phyloP scores from a whole-genome alignment of 495 filamentous ascomycete species.

The Pyrenula aspistea region DNA sequence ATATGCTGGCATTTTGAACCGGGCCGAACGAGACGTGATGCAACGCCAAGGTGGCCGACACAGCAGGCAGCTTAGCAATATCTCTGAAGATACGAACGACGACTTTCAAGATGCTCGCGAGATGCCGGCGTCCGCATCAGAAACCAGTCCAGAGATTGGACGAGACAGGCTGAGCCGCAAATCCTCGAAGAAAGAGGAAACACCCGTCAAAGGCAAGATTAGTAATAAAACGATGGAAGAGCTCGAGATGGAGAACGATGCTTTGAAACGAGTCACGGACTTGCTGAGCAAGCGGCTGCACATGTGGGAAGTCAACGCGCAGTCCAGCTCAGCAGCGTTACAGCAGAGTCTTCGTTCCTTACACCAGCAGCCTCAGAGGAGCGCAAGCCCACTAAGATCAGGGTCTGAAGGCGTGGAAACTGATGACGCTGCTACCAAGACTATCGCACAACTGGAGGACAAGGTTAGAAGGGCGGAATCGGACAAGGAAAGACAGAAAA shows the following conservation, averaged over 20 bases:
- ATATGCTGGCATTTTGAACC: constrained; percentile 75
- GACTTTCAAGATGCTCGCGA: constrained; percentile 86
- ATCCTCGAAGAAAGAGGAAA: background rate
- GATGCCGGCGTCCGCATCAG: constrained; percentile 22
- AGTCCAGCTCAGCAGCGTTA: constrained; percentile 67
- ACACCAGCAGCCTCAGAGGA: constrained; percentile 24
- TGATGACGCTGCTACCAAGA: constrained; percentile 20
- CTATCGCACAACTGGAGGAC: constrained; percentile 37
- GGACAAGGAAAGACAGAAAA: constrained; percentile 44
- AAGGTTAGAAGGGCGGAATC: constrained; percentile 30
- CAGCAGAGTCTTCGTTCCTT: constrained; percentile 67
- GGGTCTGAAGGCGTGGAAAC: constrained; percentile 16
- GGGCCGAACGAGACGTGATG: constrained; percentile 51
- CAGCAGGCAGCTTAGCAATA: constrained; percentile 18
- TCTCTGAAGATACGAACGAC: constrained; percentile 54
- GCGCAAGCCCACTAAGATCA: constrained; percentile 20
- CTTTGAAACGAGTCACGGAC: constrained; percentile 62
- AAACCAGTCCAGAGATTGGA: constrained; percentile 8
- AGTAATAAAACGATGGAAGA: constrained; percentile 53
- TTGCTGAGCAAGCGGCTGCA: constrained; percentile 66
- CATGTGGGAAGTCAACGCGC: constrained; percentile 75
- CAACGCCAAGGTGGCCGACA: constrained; percentile 18
- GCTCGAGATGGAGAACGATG: constrained; percentile 67
- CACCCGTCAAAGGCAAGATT: constrained; percentile 7
- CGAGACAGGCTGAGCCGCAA: constrained; percentile 18